Conservation (phyloP, 108 stramenopile species). For the Fistulifera pelliculosa region DNA sequence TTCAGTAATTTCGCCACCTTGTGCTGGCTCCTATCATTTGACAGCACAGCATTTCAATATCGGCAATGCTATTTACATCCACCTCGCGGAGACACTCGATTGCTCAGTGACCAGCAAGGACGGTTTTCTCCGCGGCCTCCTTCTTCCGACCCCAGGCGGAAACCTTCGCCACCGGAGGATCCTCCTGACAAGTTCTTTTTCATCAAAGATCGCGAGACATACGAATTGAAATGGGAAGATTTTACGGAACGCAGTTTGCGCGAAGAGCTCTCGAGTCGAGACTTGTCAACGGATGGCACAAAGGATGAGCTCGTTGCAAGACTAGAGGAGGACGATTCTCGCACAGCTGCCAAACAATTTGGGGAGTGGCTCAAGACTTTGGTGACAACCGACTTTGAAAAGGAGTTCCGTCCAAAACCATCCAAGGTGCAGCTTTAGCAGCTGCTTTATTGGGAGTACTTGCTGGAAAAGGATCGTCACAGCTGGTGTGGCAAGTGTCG, state of each 20-base stretch:
- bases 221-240: conserved; percentile 5
- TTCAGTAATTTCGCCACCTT: no score
- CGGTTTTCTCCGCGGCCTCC: no score
- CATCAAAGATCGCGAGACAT: no score
- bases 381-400: conserved; percentile 25
- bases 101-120: no score
- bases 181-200: no score
- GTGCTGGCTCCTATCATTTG: no score
- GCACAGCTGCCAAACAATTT: no score
- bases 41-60: no score
- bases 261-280: conserved; percentile 4
- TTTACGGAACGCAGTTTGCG: not conserved
- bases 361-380: not conserved
- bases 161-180: no score
- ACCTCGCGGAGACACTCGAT: no score
- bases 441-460: conserved; percentile 39
- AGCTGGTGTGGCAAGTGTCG: conserved; percentile 31
- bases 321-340: not conserved
- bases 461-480: conserved; percentile 26
- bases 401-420: conserved; percentile 37
- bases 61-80: no score
- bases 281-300: conserved; percentile 6
- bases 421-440: conserved; percentile 51
- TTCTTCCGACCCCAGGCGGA: no score
- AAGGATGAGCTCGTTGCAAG: conserved; percentile 11